Conservation (phyloP, 176 grass and related monocot species). For the Eragrostis curvula region DNA sequence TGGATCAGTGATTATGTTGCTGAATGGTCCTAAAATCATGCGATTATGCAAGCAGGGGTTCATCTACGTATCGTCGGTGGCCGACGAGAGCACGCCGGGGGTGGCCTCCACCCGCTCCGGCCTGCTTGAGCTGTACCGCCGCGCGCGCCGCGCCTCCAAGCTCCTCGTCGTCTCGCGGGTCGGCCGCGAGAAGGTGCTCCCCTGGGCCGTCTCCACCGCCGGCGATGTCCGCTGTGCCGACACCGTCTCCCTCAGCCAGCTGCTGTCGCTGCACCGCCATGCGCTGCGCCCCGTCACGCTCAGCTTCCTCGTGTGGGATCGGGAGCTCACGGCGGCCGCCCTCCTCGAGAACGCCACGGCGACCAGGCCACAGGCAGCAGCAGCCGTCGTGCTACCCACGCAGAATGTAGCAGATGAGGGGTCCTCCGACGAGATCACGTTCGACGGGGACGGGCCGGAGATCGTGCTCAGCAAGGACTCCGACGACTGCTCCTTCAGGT, state of each 20-base stretch:
- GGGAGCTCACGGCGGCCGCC: not conserved
- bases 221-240: conserved; percentile 68
- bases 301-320: conserved; percentile 60
- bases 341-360: not conserved
- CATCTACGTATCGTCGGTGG: conserved; percentile 55
- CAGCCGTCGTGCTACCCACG: not conserved
- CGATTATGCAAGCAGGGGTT: conserved; percentile 28
- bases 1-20: too few relatives aligned
- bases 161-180: conserved; percentile 4
- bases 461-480: conserved; percentile 36
- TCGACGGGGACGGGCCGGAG: conserved; percentile 41
- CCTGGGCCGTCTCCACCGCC: conserved; percentile 62
- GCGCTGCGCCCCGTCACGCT: conserved; percentile 58
- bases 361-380: not conserved
- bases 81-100: conserved; percentile 57
- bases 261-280: conserved; percentile 66
- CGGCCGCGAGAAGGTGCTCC: conserved; percentile 27
- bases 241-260: conserved; percentile 77
- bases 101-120: conserved; percentile 53
- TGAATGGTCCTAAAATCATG: too few relatives aligned
- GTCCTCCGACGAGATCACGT: conserved; percentile 24
- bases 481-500: conserved; percentile 53
- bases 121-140: conserved; percentile 22
- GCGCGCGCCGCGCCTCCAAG: not conserved
- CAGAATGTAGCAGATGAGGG: not conserved